phyloP scores from a whole-genome alignment of 2,329 filamentous ascomycete species.

The Penicillium sp. region DNA sequence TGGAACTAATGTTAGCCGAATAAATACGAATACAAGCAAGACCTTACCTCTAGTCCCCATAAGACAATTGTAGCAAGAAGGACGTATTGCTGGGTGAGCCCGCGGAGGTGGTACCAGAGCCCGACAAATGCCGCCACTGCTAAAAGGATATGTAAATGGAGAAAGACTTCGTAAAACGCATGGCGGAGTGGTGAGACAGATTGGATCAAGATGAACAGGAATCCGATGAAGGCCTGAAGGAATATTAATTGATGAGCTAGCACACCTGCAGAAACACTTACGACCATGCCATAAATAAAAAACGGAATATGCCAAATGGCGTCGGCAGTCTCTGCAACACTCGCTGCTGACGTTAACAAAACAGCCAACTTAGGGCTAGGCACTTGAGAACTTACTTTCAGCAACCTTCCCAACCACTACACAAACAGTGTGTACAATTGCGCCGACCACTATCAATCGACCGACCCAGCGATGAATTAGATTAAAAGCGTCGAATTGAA shows the following conservation, averaged over 20 bases:
- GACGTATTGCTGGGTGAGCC: constrained; percentile 35
- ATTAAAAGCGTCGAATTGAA: constrained; percentile 95
- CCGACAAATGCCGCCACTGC: constrained; percentile 46
- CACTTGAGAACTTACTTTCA: constrained; percentile 25
- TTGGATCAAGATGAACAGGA: constrained; percentile 46
- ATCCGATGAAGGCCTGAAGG: constrained; percentile 42
- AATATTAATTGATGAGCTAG: constrained; percentile 24
- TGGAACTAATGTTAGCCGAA: constrained; percentile 18
- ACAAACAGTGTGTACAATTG: constrained; percentile 65
- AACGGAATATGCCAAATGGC: constrained; percentile 35
- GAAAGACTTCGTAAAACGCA: constrained; percentile 51
- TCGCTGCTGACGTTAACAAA: constrained; percentile 11
- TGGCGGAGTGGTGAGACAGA: constrained; percentile 48
- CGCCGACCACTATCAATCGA: constrained; percentile 70
- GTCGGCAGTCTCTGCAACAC: constrained; percentile 58
- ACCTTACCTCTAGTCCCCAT: constrained; percentile 41
- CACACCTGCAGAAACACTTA: constrained; percentile 42
- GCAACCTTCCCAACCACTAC: constrained; percentile 31
- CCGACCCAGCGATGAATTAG: constrained; percentile 83
- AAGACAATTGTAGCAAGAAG: constrained; percentile 38
- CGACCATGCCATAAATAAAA: constrained; percentile 37
- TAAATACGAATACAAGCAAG: constrained; percentile 24
- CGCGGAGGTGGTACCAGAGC: constrained; percentile 42
- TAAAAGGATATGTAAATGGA: constrained; percentile 48
- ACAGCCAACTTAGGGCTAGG: neutral